Evolutionary conservation across 2,329 filamentous ascomycete species (phyloP), one percentile per base, ranked within the genome.

Genomic region (Fusarium tupiense): DNA sequence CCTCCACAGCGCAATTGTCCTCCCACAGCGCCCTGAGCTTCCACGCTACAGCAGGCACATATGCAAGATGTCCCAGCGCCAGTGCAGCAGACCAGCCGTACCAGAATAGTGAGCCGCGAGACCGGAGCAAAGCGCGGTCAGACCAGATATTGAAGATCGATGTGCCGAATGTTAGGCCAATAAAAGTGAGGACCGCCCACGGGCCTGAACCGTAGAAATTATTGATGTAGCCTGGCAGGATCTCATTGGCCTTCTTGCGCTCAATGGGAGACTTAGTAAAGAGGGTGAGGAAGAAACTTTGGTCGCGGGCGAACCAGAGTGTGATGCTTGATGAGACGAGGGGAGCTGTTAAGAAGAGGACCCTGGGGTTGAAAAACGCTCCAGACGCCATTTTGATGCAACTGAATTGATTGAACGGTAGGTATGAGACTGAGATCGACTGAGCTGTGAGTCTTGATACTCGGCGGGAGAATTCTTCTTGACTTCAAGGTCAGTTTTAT

Each of bases 241-340:
- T 69, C 20, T 76, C 69, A 72, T 84, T 81, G 72, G 80, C 78
- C 33, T 77, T 75, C 35, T 77, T 61, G 44, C 80, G 76, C 29
- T 73, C 64, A 26, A 81, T 73, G 37, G 78, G 71, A 19, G 78
- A 71, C 13, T 72, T 75, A 8, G 83, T 80, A 67, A 87, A 75
- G 73, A 80, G 74, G 56, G 76, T 72, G 46, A 86, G 81, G 77
- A 87, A 86, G 58, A 83, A 73, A 69, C 83, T 81, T 70, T 86
- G 85, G 77, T 87, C 85, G 46, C 80, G 79, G 20, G 85, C 84
- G 79, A 82, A 86, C 73, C 84, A 81, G 58, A 88, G 81, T 1
- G 85, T 83, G 73, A 83, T 82, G 5, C 86, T 86, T 7, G 85
- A 85, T n/a, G 85, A 85, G 71, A 88, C 72, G 31, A 88, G 78